Conservation (phyloP, 2,329 filamentous ascomycete genomes). For the Venturia effusa region DNA sequence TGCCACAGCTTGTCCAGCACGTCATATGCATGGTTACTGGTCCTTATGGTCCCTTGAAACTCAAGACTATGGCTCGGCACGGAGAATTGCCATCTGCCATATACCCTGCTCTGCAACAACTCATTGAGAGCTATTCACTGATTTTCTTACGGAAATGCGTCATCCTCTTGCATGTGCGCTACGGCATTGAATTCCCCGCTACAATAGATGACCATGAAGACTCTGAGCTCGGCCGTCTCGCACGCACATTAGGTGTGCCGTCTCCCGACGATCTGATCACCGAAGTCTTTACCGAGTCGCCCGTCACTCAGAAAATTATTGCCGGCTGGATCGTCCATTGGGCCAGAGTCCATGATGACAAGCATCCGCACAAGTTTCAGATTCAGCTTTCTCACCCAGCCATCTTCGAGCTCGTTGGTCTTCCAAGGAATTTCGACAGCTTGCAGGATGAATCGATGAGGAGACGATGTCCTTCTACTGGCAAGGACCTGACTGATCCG, state of each 20-base stretch:
- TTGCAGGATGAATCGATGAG: conserved; percentile 86
- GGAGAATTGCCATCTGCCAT: conserved; percentile 18
- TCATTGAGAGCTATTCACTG: conserved; percentile 73
- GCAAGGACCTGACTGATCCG: conserved; percentile 83
- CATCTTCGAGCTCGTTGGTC: conserved; percentile 86
- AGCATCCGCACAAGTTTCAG: conserved; percentile 19
- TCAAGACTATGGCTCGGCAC: conserved; percentile 16
- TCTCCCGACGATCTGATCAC: conserved; percentile 68
- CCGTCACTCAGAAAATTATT: conserved; percentile 39
- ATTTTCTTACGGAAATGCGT: conserved; percentile 77
- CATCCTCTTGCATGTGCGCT: conserved; percentile 77
- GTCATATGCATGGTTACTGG: conserved; percentile 13
- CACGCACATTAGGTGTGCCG: conserved; percentile 63
- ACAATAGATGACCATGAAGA: conserved; percentile 54
- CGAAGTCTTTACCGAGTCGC: conserved; percentile 24
- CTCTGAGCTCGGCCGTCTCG: conserved; percentile 74
- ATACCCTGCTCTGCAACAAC: conserved; percentile 25
- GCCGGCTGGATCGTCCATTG: conserved; percentile 66
- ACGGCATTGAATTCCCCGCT: conserved; percentile 76
- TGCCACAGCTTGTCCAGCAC: conserved; percentile 1
- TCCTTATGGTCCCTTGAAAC: conserved; percentile 19
- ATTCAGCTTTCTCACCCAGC: conserved; percentile 62
- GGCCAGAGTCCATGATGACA: conserved; percentile 23
- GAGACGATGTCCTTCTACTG: conserved; percentile 74
- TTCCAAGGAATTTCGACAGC: conserved; percentile 85